Evolutionary conservation across 179 eudicot species (phyloP).

Genomic region (Heliamphora pulchella): DNA sequence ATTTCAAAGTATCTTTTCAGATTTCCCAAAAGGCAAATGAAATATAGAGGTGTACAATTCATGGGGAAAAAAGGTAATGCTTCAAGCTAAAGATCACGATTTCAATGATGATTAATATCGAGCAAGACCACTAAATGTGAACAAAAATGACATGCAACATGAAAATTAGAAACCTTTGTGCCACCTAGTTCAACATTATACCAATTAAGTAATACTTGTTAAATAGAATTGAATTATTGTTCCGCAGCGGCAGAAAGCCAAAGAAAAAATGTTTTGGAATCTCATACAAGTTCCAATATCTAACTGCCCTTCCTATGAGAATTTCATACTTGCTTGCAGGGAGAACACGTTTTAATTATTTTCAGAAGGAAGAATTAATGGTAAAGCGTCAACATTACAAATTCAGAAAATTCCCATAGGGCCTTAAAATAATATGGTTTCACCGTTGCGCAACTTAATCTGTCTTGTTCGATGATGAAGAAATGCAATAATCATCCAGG

Average conservation of each 20-base stretch:
- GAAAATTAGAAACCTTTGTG: not conserved
- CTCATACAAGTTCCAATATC: not conserved
- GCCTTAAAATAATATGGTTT: not conserved
- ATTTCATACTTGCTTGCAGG: not conserved
- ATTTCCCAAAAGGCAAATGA: not conserved
- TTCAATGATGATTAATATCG: not conserved
- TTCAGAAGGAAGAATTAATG: not conserved
- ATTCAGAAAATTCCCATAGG: not conserved
- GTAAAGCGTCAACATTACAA: not conserved
- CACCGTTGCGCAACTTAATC: not conserved
- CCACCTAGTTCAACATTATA: not conserved
- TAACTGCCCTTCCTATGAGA: not conserved
- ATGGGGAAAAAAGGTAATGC: no score
- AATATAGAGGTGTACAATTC: not conserved
- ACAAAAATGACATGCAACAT: not conserved
- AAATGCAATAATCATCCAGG: no score
- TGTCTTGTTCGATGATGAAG: no score
- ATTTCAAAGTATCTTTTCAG: slow-evolving; percentile 1
- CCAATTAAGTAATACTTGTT: not conserved
- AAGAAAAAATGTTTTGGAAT: not conserved
- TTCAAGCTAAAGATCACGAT: no score
- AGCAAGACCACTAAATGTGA: not conserved
- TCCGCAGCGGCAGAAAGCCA: not conserved
- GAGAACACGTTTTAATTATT: not conserved
- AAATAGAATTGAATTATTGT: not conserved